These are phyloP conservation scores for Fraxinus platypoda DNA, from an alignment of 305 asterid genomes.

Conservation along the genomic window DNA sequence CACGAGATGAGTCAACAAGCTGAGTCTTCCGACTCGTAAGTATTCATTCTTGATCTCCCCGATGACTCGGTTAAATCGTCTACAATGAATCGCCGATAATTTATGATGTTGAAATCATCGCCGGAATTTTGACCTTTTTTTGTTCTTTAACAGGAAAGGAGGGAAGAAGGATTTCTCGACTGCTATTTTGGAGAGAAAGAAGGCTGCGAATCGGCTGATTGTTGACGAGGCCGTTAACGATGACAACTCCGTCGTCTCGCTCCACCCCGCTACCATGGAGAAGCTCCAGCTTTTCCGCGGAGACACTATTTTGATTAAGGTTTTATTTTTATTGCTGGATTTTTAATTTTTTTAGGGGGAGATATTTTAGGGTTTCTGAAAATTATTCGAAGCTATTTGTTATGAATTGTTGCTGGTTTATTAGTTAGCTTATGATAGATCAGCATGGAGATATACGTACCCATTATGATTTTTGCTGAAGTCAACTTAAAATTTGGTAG, in stretches of 20 bases:
- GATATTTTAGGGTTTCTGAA: not conserved
- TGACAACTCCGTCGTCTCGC: slow-evolving; percentile 44
- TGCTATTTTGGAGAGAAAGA: slow-evolving; percentile 46
- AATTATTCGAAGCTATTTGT: not conserved
- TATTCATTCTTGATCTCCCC: not conserved
- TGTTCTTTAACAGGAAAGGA: slow-evolving; percentile 27
- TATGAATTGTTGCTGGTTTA: not conserved
- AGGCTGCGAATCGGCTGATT: slow-evolving; percentile 40
- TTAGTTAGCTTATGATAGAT: not conserved
- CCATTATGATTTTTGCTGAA: not conserved
- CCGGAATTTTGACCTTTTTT: not conserved
- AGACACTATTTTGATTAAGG: slow-evolving; percentile 42
- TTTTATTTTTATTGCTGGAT: not conserved
- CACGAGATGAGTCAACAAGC: slow-evolving; percentile 35
- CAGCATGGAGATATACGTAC: not conserved
- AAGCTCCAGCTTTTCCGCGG: slow-evolving; percentile 32
- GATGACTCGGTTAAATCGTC: not conserved
- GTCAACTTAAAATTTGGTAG: not conserved
- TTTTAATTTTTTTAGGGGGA: not conserved
- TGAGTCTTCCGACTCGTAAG: slow-evolving; percentile 48
- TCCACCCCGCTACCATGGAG: slow-evolving; percentile 45
- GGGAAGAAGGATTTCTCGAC: slow-evolving; percentile 41
- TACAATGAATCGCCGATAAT: not conserved
- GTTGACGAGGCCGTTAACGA: slow-evolving; percentile 46
- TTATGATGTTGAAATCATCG: slow-evolving; percentile 1